Percentiles rank a stretch among this genome's conserved stretches.
These are phyloP conservation scores for Hippophae rhamnoides DNA, from an alignment of 306 rosid species.

Conservation along the genomic window DNA sequence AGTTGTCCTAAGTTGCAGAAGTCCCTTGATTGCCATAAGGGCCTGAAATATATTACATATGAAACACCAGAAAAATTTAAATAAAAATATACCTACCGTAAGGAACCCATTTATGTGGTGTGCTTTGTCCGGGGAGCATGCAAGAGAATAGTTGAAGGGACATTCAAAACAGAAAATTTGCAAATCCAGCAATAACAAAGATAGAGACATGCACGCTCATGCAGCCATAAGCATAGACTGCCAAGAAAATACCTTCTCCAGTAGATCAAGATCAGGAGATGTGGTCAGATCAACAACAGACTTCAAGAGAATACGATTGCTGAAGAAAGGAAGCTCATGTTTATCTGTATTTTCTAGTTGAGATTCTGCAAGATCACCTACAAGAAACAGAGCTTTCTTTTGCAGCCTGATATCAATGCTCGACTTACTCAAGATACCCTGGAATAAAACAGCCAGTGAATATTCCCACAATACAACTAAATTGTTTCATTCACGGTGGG, in stretches of 20 bases:
- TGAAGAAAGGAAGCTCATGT: constrained; percentile 42
- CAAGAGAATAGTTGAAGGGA: background rate
- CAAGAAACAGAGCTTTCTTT: constrained; percentile 58
- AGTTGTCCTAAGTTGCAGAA: constrained; percentile 53
- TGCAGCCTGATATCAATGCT: constrained; percentile 54
- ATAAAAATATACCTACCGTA: background rate
- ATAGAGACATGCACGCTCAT: background rate
- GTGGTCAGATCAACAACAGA: constrained; percentile 64
- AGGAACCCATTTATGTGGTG: background rate
- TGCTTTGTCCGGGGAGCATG: background rate
- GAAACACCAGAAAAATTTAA: background rate
- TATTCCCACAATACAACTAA: background rate
- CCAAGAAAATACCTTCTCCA: constrained; percentile 57
- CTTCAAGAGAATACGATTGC: constrained; percentile 50
- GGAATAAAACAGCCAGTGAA: background rate
- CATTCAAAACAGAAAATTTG: background rate
- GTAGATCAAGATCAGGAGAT: constrained; percentile 69
- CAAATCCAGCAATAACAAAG: background rate
- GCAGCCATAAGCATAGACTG: background rate
- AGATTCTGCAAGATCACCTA: constrained; percentile 60
- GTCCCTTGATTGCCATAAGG: constrained; percentile 53
- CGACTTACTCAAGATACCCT: constrained; percentile 60
- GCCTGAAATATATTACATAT: constrained; percentile 35
- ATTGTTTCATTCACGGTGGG: constrained; percentile 6
- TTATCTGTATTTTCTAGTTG: constrained; percentile 39